Conservation (phyloP, 106 monocot genomes). For the Dioscorea dumetorum region DNA sequence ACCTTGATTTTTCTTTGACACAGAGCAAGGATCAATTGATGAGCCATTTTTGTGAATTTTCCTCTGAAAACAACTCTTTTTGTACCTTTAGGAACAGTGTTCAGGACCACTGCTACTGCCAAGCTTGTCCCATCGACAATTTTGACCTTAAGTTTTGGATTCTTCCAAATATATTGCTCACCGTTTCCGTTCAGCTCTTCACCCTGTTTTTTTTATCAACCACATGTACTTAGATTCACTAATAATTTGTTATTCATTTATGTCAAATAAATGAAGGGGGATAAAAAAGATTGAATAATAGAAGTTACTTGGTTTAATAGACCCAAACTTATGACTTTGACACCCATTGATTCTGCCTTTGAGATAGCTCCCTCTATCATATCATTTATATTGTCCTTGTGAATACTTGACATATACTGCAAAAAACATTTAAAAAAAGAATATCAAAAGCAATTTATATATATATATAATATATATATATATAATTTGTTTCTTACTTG, state of each 20-base stretch:
- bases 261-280: background rate
- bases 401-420: conserved; percentile 37
- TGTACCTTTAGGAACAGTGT: conserved; percentile 22
- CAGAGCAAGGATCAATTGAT: conserved; percentile 13
- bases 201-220: conserved; percentile 11
- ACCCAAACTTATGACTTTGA: conserved; percentile 54
- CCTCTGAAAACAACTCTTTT: conserved; percentile 25
- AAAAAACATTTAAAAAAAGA: background rate
- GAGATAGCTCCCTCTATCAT: conserved; percentile 48
- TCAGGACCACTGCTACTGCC: conserved; percentile 39
- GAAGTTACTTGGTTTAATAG: conserved; percentile 63
- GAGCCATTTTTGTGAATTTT: conserved; percentile 23
- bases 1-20: conserved; percentile 31
- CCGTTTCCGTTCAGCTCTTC: conserved; percentile 37
- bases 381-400: conserved; percentile 27
- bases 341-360: conserved; percentile 52
- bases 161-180: conserved; percentile 21
- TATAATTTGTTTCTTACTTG: conserved; percentile 25
- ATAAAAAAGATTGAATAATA: background rate
- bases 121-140: conserved; percentile 52
- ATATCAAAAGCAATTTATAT: background rate
- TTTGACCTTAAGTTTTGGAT: conserved; percentile 23
- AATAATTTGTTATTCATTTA: background rate
- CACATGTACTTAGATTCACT: background rate
- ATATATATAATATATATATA: background rate